Evolutionary conservation across 1,284 basidiomycete genomes (phyloP), one percentile per base, ranked within the genome.

Genomic region (Pseudozyma flocculosa): DNA sequence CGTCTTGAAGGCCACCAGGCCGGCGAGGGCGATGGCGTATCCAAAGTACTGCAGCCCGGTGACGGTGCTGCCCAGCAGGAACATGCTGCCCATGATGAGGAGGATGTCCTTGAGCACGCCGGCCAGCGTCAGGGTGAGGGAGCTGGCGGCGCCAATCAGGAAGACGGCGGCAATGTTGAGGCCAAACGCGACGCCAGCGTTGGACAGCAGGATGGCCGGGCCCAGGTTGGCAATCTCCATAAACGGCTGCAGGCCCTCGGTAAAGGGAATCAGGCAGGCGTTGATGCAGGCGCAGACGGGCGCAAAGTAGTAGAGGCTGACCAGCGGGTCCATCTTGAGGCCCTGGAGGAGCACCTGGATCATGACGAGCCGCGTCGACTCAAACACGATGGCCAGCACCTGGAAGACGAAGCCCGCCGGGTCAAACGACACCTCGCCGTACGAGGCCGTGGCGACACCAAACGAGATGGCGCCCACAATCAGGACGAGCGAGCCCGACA

Each of bases 61-160:
- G 71, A 97, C 86, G 23, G 80, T 78, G 36, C 85, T 85, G 41
- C 88, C 87, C 72, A 94, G 92, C 56, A 95, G 81, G 58, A 91
- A 79, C 50, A 94, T 92, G 2, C 88, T 90, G 44, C 90, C 92
- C 5, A 86, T 83, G 80, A 98, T 92, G 63, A 97, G 86, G 34
- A 97, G 84, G 63, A 97, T 96, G 78, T 97, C 92, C 88, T 88
- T 73, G 40, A 96, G 87, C 17, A 98, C 93, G 57, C 94, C 94
- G 8, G 93, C 91, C 11, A 97, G 85, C 2, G 93, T 97, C 61
- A 97, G 82, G 7, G 95, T 86, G 53, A 97, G 83, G 1, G 92
- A 91, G 54, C 87, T 37, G 36, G 36, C 36, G 36, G 36, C 36
- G 14, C 36, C 36, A 19, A 37, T 37, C 7, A 37, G 36, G 36